Evolutionary conservation across 768 basidiomycete species (phyloP).

Genomic region (Collybiopsis luxurians): DNA sequence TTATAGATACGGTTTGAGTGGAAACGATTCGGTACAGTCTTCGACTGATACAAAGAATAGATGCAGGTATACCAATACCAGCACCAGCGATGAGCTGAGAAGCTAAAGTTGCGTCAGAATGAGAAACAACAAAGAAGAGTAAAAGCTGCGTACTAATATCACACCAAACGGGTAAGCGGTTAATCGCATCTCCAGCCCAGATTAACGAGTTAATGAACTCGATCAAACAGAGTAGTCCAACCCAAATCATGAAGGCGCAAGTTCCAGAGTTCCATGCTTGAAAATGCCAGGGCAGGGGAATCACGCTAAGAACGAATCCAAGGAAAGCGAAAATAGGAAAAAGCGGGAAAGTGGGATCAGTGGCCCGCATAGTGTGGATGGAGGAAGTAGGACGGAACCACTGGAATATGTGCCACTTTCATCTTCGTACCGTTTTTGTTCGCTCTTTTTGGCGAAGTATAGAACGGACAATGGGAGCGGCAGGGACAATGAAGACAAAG

Average conservation of each 20-base stretch:
- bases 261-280: constrained; percentile 35
- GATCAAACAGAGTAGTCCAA: constrained; percentile 19
- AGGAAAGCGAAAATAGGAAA: constrained; percentile 40
- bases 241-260: constrained; percentile 31
- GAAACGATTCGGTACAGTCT: constrained; percentile 44
- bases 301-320: constrained; percentile 39
- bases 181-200: constrained; percentile 30
- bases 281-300: constrained; percentile 56
- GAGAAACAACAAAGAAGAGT: background rate
- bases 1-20: constrained; percentile 27
- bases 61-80: constrained; percentile 34
- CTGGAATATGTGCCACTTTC: background rate
- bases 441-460: too few relatives aligned
- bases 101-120: constrained; percentile 22
- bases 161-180: constrained; percentile 45
- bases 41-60: constrained; percentile 45
- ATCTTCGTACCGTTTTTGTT: too few relatives aligned
- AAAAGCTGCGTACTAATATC: constrained; percentile 45
- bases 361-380: background rate
- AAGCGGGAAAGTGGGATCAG: constrained; percentile 29
- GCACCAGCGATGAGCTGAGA: constrained; percentile 32
- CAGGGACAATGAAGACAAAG: too few relatives aligned
- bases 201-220: constrained; percentile 32
- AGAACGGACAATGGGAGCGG: too few relatives aligned
- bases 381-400: background rate